Percentiles rank a stretch among this genome's conserved stretches.
These are phyloP conservation scores for Starmerella gropengiesseri DNA, from an alignment of 805 yeast species.

Conservation along the genomic window DNA sequence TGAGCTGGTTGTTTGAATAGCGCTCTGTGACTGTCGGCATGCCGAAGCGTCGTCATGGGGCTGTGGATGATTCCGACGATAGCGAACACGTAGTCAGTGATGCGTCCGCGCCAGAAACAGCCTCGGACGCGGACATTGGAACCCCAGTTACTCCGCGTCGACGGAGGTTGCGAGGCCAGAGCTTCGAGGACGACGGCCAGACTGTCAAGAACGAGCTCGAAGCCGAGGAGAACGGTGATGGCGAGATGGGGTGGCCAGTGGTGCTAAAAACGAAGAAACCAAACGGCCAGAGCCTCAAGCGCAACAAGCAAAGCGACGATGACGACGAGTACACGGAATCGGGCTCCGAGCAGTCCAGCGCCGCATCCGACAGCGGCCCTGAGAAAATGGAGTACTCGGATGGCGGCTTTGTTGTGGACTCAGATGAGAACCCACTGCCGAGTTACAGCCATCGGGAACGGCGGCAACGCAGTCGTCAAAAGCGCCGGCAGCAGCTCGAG, in stretches of 20 bases:
- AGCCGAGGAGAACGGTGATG: conserved; percentile 4
- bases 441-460: conserved; percentile 6
- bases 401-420: conserved; percentile 22
- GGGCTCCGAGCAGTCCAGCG: neutral
- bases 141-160: neutral
- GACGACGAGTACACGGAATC: conserved; percentile 11
- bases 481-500: neutral
- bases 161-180: conserved; percentile 4
- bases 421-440: conserved; percentile 19
- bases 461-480: neutral
- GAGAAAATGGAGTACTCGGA: conserved; percentile 18
- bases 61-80: conserved; percentile 12
- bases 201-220: too few relatives aligned
- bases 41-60: conserved; percentile 16
- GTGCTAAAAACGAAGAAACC: conserved; percentile 7
- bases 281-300: neutral
- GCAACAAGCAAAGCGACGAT: conserved; percentile 4
- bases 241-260: conserved; percentile 9
- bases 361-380: neutral
- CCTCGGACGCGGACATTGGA: too few relatives aligned
- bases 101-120: neutral
- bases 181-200: neutral
- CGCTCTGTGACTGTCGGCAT: too few relatives aligned
- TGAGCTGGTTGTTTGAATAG: too few relatives aligned
- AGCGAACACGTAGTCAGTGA: conserved; percentile 1